Conservation (phyloP, 768 basidiomycete species). For the Leucosporidium scottii region DNA sequence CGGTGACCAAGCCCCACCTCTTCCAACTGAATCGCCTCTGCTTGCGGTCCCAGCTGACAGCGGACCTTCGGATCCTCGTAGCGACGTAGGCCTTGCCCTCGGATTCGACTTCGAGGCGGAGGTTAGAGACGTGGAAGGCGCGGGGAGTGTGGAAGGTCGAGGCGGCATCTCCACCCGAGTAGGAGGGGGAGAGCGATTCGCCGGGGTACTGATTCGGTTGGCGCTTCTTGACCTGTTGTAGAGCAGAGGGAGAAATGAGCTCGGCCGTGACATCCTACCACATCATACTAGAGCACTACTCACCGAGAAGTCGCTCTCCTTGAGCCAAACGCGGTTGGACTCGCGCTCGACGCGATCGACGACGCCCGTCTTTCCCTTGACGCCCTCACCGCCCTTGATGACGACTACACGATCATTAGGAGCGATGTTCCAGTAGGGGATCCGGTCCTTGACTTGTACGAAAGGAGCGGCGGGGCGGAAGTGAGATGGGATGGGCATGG, state of each 20-base stretch:
- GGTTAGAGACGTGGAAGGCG: conserved; percentile 32
- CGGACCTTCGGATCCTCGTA: conserved; percentile 18
- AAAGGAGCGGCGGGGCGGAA: conserved; percentile 26
- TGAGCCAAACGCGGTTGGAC: conserved; percentile 31
- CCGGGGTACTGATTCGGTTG: conserved; percentile 27
- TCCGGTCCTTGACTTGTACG: conserved; percentile 36
- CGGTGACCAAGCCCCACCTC: conserved; percentile 26
- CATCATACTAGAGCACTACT: background rate
- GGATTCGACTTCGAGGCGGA: conserved; percentile 28
- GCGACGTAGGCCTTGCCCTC: conserved; percentile 27
- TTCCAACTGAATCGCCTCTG: conserved; percentile 26
- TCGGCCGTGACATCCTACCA: background rate
- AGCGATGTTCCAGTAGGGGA: conserved; percentile 35
- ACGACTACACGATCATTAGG: conserved; percentile 34
- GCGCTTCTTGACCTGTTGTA: conserved; percentile 27
- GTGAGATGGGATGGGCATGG: conserved; percentile 30
- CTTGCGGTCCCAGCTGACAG: conserved; percentile 25
- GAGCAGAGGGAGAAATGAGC: background rate
- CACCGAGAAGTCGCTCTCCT: conserved; percentile 30
- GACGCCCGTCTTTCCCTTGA: conserved; percentile 30
- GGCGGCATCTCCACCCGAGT: background rate
- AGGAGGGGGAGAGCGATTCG: conserved; percentile 17
- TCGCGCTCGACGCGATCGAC: conserved; percentile 32
- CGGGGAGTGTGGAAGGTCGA: conserved; percentile 11
- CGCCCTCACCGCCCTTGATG: conserved; percentile 19